A percentile compares a stretch with the other conserved stretches of the same genome.
phyloP scores from a whole-genome alignment of 2,329 filamentous ascomycete genomes.

The Fusarium caatingaense region DNA sequence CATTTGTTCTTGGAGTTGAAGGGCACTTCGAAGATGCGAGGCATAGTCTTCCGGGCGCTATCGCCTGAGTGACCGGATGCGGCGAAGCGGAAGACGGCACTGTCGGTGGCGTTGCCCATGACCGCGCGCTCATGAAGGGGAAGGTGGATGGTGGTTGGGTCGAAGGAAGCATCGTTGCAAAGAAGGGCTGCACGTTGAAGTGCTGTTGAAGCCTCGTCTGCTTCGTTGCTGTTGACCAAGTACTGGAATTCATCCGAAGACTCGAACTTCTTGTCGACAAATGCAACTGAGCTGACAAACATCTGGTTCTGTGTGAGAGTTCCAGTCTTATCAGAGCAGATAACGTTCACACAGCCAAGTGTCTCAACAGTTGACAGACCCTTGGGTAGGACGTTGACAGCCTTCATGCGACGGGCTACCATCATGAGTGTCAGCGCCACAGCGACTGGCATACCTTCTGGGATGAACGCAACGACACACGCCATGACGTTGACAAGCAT shows the following conservation, averaged over 20 bases:
- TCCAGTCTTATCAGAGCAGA: constrained; percentile 58
- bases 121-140: constrained; percentile 51
- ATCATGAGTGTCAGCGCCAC: constrained; percentile 57
- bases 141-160: constrained; percentile 51
- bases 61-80: constrained; percentile 42
- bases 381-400: constrained; percentile 56
- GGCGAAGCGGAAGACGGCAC: constrained; percentile 56
- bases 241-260: constrained; percentile 44
- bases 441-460: constrained; percentile 55
- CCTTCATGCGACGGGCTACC: constrained; percentile 57
- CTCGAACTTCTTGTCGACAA: constrained; percentile 50
- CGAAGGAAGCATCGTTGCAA: constrained; percentile 59
- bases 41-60: constrained; percentile 28
- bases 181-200: constrained; percentile 40
- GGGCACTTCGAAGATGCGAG: constrained; percentile 55
- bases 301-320: constrained; percentile 59
- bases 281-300: constrained; percentile 54
- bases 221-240: not conserved
- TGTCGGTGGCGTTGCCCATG: constrained; percentile 58
- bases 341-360: constrained; percentile 57
- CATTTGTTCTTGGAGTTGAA: constrained; percentile 65
- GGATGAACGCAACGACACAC: constrained; percentile 55
- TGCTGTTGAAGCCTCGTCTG: not conserved
- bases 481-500: constrained; percentile 61
- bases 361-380: constrained; percentile 57